These are phyloP conservation scores for Podospora pseudopauciseta DNA, from an alignment of 495 filamentous ascomycete species.

Conservation along the genomic window DNA sequence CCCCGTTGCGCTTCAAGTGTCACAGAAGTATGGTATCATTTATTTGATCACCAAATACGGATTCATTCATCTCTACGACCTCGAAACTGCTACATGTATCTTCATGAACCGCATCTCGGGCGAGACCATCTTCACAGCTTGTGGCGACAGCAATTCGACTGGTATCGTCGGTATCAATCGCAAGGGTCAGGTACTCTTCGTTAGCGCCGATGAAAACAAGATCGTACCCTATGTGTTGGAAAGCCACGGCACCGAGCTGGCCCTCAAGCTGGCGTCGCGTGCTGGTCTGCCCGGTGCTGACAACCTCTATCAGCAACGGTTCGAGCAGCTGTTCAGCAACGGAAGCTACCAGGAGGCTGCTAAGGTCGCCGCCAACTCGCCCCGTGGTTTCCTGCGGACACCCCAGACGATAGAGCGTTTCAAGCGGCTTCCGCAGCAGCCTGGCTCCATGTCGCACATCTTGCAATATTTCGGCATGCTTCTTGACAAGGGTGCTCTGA, in stretches of 20 bases:
- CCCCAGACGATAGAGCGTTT: slow-evolving; percentile 91
- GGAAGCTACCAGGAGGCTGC: slow-evolving; percentile 84
- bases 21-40: slow-evolving; percentile 88
- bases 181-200: slow-evolving; percentile 92
- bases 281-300: slow-evolving; percentile 93
- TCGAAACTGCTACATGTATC: slow-evolving; percentile 94
- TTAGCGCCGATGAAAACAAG: slow-evolving; percentile 84
- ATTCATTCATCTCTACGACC: slow-evolving; percentile 97
- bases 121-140: slow-evolving; percentile 96
- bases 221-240: slow-evolving; percentile 92
- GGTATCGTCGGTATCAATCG: slow-evolving; percentile 95
- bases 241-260: slow-evolving; percentile 86
- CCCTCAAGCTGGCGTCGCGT: slow-evolving; percentile 91
- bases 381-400: slow-evolving; percentile 90
- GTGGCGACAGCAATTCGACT: slow-evolving; percentile 73
- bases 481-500: slow-evolving; percentile 88
- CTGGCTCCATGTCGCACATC: slow-evolving; percentile 82
- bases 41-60: slow-evolving; percentile 98
- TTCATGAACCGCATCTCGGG: slow-evolving; percentile 99
- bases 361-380: slow-evolving; percentile 93
- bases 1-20: slow-evolving; percentile 97
- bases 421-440: slow-evolving; percentile 73
- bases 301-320: slow-evolving; percentile 88
- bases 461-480: slow-evolving; percentile 98
- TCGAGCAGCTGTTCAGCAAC: slow-evolving; percentile 72